These are phyloP conservation scores for Apiospora malaysiana DNA, from an alignment of 2,329 filamentous ascomycete species.

Conservation along the genomic window DNA sequence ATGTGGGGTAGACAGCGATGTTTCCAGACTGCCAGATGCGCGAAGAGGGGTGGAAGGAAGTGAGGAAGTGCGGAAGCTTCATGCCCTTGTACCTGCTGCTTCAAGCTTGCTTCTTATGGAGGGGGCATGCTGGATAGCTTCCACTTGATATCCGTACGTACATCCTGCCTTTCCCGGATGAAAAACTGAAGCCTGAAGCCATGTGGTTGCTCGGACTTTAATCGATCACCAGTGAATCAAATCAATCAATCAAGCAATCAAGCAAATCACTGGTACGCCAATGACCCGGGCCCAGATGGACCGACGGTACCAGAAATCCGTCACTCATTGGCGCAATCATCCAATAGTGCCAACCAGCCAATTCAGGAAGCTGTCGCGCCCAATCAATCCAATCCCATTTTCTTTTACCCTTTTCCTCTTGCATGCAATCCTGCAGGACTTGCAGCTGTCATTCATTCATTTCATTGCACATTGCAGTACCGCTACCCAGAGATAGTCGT, in stretches of 20 bases:
- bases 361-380: constrained; percentile 5
- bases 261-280: constrained; percentile 2
- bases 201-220: not conserved
- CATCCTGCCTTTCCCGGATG: too few species aligned
- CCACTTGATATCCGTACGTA: too few species aligned
- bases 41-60: not conserved
- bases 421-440: constrained; percentile 12
- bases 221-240: too few species aligned
- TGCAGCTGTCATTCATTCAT: not conserved
- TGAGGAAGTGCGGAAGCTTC: not conserved
- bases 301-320: constrained; percentile 1
- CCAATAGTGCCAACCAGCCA: constrained; percentile 15
- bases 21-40: constrained; percentile 5
- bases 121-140: too few species aligned
- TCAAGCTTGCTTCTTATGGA: too few species aligned
- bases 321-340: constrained; percentile 1
- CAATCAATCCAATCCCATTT: not conserved
- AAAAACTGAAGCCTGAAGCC: not conserved
- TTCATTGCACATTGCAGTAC: not conserved
- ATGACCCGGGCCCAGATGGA: not conserved
- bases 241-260: not conserved
- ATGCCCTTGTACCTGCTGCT: not conserved
- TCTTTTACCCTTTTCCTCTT: not conserved
- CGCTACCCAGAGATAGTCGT: not conserved
- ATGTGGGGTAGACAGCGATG: constrained; percentile 16